Evolutionary conservation across 352 stramenopile genomes (phyloP).

Genomic region (Globisporangium barbulae): DNA sequence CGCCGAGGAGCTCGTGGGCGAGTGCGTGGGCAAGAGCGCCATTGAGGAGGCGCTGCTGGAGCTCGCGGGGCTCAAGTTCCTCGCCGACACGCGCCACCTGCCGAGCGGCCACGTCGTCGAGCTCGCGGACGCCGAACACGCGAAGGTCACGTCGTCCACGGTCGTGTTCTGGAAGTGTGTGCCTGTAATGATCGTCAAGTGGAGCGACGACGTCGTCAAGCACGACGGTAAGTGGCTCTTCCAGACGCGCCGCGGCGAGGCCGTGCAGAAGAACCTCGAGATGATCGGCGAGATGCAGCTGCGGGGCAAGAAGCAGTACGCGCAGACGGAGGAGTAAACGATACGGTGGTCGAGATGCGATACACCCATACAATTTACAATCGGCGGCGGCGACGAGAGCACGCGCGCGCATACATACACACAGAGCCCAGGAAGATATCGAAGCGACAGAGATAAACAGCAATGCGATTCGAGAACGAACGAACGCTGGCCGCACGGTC

Average conservation of each 20-base stretch:
- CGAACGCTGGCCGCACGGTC: no score
- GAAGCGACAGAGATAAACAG: no score
- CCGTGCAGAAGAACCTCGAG: conserved; percentile 87
- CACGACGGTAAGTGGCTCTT: conserved; percentile 73
- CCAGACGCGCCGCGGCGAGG: conserved; percentile 60
- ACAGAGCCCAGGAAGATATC: no score
- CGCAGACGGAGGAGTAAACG: conserved; percentile 50
- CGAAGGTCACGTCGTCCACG: conserved; percentile 54
- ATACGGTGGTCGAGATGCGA: not conserved
- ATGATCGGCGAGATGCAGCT: conserved; percentile 89
- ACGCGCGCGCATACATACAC: not conserved
- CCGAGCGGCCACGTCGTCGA: conserved; percentile 79
- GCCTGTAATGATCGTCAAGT: conserved; percentile 81
- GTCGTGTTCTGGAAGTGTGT: conserved; percentile 87
- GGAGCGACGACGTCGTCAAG: conserved; percentile 76
- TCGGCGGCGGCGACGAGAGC: no score
- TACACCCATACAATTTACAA: not conserved
- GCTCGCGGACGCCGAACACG: conserved; percentile 48
- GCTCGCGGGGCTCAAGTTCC: conserved; percentile 72
- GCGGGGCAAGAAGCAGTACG: conserved; percentile 87
- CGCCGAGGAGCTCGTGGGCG: conserved; percentile 73
- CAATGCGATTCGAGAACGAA: no score
- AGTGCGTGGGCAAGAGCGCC: conserved; percentile 55
- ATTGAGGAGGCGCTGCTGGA: conserved; percentile 73
- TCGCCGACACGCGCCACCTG: conserved; percentile 77